A percentile compares a stretch with the other conserved stretches of the same genome.
Conservation (phyloP, 192 early-diverging fungal genomes). For the Umbelopsis sp. region DNA sequence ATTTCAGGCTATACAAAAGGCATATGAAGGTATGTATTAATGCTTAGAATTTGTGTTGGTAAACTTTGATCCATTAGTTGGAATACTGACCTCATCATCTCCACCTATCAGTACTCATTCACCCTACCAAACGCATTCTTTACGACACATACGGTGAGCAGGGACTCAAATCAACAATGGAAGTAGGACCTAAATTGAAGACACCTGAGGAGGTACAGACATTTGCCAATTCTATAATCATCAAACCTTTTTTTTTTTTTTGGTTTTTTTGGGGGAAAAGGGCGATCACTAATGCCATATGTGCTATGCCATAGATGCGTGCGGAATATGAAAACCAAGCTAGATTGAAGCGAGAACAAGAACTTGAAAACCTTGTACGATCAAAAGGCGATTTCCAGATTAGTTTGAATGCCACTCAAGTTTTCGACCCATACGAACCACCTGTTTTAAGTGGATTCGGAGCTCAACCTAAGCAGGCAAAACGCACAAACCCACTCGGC, state of each 20-base stretch:
- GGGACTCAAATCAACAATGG: constrained; percentile 65
- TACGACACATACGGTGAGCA: constrained; percentile 96
- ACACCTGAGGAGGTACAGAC: constrained; percentile 60
- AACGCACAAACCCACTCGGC: constrained; percentile 17
- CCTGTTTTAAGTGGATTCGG: constrained; percentile 40
- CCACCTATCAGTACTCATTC: constrained; percentile 65
- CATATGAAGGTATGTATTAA: constrained; percentile 68
- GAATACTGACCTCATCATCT: not conserved
- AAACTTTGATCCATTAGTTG: not conserved
- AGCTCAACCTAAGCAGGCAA: constrained; percentile 27
- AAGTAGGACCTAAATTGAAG: constrained; percentile 68
- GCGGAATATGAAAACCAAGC: constrained; percentile 68
- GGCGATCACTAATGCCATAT: not conserved
- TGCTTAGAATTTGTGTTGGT: not conserved
- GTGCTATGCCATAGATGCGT: constrained; percentile 45
- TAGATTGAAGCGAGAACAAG: constrained; percentile 57
- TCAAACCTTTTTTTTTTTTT: not conserved
- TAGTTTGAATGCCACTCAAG: constrained; percentile 50
- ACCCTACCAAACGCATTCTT: constrained; percentile 73
- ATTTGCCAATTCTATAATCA: not conserved
- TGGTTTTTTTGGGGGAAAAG: too few species aligned
- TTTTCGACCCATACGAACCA: constrained; percentile 52
- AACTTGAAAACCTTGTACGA: constrained; percentile 65
- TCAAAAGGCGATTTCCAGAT: constrained; percentile 60
- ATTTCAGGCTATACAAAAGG: constrained; percentile 77